A percentile compares a stretch with the other conserved stretches of the same genome.
Conservation (phyloP, 495 filamentous ascomycete species). For the Penicillium verhagenii region DNA sequence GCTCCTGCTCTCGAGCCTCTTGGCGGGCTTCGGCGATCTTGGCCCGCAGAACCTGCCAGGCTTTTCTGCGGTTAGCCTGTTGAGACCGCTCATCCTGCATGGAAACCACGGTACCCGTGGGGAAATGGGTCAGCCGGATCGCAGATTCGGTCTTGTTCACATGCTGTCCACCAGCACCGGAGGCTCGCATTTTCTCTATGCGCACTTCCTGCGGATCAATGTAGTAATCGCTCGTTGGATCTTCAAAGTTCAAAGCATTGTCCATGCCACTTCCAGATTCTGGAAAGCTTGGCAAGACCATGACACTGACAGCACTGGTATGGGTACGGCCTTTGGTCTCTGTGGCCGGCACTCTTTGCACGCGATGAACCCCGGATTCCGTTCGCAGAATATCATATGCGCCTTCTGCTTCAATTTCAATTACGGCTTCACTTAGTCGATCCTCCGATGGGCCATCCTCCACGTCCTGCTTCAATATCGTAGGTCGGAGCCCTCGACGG, state of each 20-base stretch:
- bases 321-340: conserved; percentile 89
- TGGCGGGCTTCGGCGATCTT: conserved; percentile 76
- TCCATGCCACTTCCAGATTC: conserved; percentile 48
- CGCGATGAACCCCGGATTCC: conserved; percentile 91
- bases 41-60: conserved; percentile 82
- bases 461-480: conserved; percentile 56
- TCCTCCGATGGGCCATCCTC: conserved; percentile 55
- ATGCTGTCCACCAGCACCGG: conserved; percentile 93
- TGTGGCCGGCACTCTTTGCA: conserved; percentile 88
- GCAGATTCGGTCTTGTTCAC: conserved; percentile 98
- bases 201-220: conserved; percentile 83
- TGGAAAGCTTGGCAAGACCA: conserved; percentile 87
- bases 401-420: conserved; percentile 75
- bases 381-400: conserved; percentile 78
- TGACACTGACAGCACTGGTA: conserved; percentile 86
- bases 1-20: conserved; percentile 82
- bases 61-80: conserved; percentile 78
- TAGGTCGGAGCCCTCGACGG: conserved; percentile 56
- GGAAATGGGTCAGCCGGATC: conserved; percentile 88
- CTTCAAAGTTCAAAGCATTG: conserved; percentile 62
- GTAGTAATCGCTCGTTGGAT: conserved; percentile 88
- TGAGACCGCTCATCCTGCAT: conserved; percentile 96
- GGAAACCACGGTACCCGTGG: conserved; percentile 77
- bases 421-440: conserved; percentile 75
- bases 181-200: conserved; percentile 85